A percentile compares a stretch with the other conserved stretches of the same genome.
These are phyloP conservation scores for Cenococcum geophilum DNA, from an alignment of 495 filamentous ascomycete genomes.

Conservation along the genomic window DNA sequence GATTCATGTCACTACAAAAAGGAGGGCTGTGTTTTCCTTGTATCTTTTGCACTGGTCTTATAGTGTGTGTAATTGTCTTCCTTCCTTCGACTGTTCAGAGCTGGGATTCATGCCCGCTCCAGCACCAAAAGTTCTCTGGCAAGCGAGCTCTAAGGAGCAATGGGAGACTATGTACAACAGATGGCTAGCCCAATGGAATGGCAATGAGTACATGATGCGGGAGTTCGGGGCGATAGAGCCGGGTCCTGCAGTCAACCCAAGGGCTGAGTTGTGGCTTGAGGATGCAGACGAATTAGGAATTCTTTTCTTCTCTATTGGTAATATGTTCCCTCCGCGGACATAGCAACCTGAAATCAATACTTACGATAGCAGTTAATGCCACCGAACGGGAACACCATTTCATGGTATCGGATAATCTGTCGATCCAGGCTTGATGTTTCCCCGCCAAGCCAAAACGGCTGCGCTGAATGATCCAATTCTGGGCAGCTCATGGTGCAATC, in stretches of 20 bases:
- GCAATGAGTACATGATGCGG: slow-evolving; percentile 34
- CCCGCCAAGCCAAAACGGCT: too few relatives aligned
- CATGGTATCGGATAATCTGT: too few relatives aligned
- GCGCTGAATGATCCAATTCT: too few relatives aligned
- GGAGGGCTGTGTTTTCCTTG: slow-evolving; percentile 33
- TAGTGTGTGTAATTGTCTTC: slow-evolving; percentile 35
- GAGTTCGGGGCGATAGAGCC: slow-evolving; percentile 37
- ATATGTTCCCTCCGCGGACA: too few relatives aligned
- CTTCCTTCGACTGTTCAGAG: slow-evolving; percentile 38
- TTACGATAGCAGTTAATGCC: too few relatives aligned
- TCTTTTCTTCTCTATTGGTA: slow-evolving; percentile 38
- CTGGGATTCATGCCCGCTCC: slow-evolving; percentile 39
- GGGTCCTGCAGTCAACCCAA: slow-evolving; percentile 24
- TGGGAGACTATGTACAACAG: slow-evolving; percentile 39
- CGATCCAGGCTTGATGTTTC: too few relatives aligned
- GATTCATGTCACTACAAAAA: slow-evolving; percentile 40
- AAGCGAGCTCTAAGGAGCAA: slow-evolving; percentile 35
- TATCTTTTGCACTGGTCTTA: slow-evolving; percentile 44
- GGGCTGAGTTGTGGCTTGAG: slow-evolving; percentile 39
- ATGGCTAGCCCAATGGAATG: slow-evolving; percentile 40
- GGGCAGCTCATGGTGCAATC: too few relatives aligned
- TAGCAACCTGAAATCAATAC: too few relatives aligned
- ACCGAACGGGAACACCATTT: too few relatives aligned
- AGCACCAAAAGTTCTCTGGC: slow-evolving; percentile 42
- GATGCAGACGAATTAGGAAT: slow-evolving; percentile 42